phyloP scores from a whole-genome alignment of 345 rosid species.

The Eucalyptus grandis region DNA sequence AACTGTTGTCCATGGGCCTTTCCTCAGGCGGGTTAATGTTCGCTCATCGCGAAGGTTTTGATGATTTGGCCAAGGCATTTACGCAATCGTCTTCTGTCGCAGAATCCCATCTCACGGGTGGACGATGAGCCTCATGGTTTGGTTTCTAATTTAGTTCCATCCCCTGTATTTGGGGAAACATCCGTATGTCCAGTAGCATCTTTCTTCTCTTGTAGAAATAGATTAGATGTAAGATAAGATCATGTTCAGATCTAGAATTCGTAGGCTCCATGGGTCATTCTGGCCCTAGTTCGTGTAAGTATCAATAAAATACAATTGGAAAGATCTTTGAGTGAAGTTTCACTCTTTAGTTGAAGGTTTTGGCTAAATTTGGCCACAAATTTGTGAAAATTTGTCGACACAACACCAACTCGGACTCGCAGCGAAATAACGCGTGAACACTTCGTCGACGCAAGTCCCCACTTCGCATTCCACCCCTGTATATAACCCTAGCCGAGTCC shows the following conservation, averaged over 20 bases:
- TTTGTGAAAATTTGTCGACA: too few relatives aligned
- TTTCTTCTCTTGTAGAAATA: neutral
- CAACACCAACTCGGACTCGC: too few relatives aligned
- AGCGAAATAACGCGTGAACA: too few relatives aligned
- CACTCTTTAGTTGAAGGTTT: too few relatives aligned
- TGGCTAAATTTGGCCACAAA: too few relatives aligned
- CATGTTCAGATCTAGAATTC: neutral
- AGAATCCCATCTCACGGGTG: conserved; percentile 50
- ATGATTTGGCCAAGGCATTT: neutral
- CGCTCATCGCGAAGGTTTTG: too few relatives aligned
- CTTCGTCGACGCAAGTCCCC: too few relatives aligned
- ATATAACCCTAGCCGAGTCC: too few relatives aligned
- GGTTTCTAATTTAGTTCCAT: neutral
- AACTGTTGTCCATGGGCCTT: too few relatives aligned
- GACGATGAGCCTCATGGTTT: conserved; percentile 12
- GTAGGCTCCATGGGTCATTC: neutral
- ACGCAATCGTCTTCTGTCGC: conserved; percentile 19
- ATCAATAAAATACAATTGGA: neutral
- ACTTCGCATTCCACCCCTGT: too few relatives aligned
- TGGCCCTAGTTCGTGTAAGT: neutral
- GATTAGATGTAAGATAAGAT: neutral
- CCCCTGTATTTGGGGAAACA: neutral
- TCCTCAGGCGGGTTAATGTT: too few relatives aligned
- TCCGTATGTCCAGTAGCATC: neutral
- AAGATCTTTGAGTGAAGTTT: too few relatives aligned